Conservation (phyloP, 352 stramenopile species). For the Pythium brassicae region DNA sequence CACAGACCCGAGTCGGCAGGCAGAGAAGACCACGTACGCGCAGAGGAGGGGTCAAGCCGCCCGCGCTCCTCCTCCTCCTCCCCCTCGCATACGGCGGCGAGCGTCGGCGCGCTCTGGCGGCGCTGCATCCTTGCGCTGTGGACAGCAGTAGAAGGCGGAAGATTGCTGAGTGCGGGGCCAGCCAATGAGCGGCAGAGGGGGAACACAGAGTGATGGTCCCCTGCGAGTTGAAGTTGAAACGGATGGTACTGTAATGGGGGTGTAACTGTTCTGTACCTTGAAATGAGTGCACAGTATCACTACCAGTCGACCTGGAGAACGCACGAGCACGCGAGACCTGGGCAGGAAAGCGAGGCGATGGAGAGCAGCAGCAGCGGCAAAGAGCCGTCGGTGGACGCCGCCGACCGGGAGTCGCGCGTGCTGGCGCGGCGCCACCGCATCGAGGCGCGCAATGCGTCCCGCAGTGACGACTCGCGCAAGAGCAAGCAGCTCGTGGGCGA, state of each 20-base stretch:
- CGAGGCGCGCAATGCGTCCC: conserved; percentile 72
- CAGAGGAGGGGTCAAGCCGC: neutral
- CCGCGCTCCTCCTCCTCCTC: conserved; percentile 1
- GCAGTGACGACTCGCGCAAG: conserved; percentile 73
- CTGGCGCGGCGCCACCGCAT: conserved; percentile 64
- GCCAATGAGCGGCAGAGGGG: too few species aligned
- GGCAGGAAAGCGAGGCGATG: conserved; percentile 19
- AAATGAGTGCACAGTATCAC: too few species aligned
- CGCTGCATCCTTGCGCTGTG: conserved; percentile 4
- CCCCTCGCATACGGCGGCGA: conserved; percentile 7
- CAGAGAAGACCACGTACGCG: neutral
- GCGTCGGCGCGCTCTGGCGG: conserved; percentile 14
- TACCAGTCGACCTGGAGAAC: too few species aligned
- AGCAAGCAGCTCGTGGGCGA: conserved; percentile 63
- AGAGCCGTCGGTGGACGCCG: conserved; percentile 26
- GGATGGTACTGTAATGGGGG: too few species aligned
- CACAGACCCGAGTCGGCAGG: too few species aligned
- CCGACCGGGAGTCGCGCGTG: conserved; percentile 61
- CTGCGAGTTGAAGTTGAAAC: too few species aligned
- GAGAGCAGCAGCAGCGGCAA: conserved; percentile 28
- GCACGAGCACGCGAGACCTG: too few species aligned
- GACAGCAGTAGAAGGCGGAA: neutral
- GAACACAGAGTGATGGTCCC: too few species aligned
- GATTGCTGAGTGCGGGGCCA: too few species aligned
- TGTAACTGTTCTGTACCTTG: too few species aligned